Base-by-base conservation (phyloP, 1,139 yeast genomes). In the Hemisphaericaspora xylanilytica region DNA sequence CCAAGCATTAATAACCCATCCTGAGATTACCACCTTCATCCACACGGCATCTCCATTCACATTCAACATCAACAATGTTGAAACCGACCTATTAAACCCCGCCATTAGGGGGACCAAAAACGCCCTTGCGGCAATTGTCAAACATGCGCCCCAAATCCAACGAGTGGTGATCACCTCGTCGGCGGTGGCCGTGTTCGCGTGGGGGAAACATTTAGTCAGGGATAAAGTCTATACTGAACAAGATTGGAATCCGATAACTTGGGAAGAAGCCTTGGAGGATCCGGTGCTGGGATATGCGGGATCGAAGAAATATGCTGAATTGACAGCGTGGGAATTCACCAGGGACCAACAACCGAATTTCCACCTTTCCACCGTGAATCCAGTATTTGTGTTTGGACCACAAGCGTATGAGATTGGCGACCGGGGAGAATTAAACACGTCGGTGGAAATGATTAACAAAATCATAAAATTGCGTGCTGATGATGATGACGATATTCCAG, bases 251-350 rank as follows among this genome's bases (percentile, higher is more conserved):
- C 46, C 54, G 32, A 55, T 63, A 21, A 48, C 58, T 31, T 52
- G 50, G 39, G 62, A 59, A 33, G 59, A 61, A 6, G 61, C 66
- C 11, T 47, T 47, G 11, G 46, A 51, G 20, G 58, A 56, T 41
- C 50, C 61, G 6, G 21, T 44, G 3, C 28, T 39, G 16, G 80
- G 74, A 3, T 77, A 76, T 56, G 46, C 55, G 41, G 79, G 70
- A 0, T 73, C 81, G 7, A 77, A 77, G 55, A 70, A 63, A 22
- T 63, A 67, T 40, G 80, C 81, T 9, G 82, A 76, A 47, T 50
- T 55, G 42, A 62, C 63, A 3, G 67, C 63, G 5, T 62, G 68
- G 68, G 60, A 63, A 18, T 63, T 59, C 41, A 51, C 55, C 26
- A 52, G 60, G 52, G 42, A 58, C 59, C 36, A 59, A 27, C 49